phyloP scores from a whole-genome alignment of 2,329 filamentous ascomycete genomes.

The Claviceps pusilla region DNA sequence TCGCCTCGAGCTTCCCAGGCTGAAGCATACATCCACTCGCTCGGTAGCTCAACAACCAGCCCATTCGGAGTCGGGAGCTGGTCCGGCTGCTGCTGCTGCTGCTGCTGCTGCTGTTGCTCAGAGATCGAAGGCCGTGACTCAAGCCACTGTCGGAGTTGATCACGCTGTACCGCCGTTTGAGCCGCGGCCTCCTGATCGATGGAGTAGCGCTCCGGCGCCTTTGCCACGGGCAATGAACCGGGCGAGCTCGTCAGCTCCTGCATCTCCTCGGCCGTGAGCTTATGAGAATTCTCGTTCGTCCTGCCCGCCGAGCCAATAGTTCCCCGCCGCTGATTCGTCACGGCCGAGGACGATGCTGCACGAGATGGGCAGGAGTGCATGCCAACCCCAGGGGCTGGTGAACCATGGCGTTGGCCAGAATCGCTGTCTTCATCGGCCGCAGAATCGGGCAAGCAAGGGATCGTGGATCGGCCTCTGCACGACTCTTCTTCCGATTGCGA shows the following conservation, averaged over 20 bases:
- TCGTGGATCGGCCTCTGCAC: constrained; percentile 4
- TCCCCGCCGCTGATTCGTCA: constrained; percentile 10
- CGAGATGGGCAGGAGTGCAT: not conserved
- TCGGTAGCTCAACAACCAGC: constrained; percentile 12
- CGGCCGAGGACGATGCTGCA: not conserved
- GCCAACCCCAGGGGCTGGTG: not conserved
- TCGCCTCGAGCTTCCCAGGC: constrained; percentile 9
- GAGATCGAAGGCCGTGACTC: not conserved
- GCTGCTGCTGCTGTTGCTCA: not conserved
- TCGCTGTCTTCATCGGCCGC: not conserved
- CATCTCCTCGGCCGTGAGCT: constrained; percentile 43
- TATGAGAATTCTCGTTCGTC: constrained; percentile 30
- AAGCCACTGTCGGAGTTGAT: constrained; percentile 5
- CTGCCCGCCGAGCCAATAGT: constrained; percentile 18
- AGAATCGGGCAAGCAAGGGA: not conserved
- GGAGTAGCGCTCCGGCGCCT: constrained; percentile 20
- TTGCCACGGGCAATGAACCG: constrained; percentile 41
- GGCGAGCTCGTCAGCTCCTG: constrained; percentile 41
- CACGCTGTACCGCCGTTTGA: constrained; percentile 14
- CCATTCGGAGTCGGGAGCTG: constrained; percentile 11
- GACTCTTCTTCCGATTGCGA: constrained; percentile 16
- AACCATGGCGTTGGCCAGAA: not conserved
- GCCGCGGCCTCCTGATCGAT: constrained; percentile 17
- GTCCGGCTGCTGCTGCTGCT: not conserved
- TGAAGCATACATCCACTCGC: not conserved